These are phyloP conservation scores for Flaveria floridana DNA, from an alignment of 140 eudicot species.

Conservation along the genomic window DNA sequence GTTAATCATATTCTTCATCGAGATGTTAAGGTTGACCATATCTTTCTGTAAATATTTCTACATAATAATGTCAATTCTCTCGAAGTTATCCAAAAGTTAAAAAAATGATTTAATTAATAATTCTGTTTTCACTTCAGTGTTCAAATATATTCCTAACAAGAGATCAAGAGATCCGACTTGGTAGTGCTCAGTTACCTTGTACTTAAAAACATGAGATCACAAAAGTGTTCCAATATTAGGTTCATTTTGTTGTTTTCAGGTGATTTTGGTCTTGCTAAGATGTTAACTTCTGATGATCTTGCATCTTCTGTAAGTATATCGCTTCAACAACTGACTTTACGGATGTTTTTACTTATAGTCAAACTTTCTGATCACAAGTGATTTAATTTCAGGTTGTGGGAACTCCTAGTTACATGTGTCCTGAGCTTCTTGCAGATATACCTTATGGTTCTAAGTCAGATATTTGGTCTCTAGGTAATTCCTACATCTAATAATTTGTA, in stretches of 20 bases:
- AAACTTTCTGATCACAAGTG: conserved; percentile 11
- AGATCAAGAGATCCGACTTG: conserved; percentile 88
- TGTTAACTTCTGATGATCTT: conserved; percentile 85
- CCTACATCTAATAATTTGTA: not conserved
- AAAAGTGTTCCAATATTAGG: conserved; percentile 14
- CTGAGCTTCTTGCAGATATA: conserved; percentile 99
- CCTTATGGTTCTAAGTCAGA: conserved; percentile 99
- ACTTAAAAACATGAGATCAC: conserved; percentile 12
- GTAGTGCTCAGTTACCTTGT: conserved; percentile 41
- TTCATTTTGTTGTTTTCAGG: conserved; percentile 46
- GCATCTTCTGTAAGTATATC: conserved; percentile 84
- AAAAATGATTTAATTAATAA: conserved; percentile 13
- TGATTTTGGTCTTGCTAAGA: conserved; percentile 98
- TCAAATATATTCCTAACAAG: conserved; percentile 92
- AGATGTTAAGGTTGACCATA: conserved; percentile 76
- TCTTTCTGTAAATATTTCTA: conserved; percentile 17
- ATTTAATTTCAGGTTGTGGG: conserved; percentile 73
- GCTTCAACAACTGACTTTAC: conserved; percentile 18
- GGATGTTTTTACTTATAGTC: conserved; percentile 8
- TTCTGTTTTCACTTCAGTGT: conserved; percentile 55
- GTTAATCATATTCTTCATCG: conserved; percentile 84
- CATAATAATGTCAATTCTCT: not conserved
- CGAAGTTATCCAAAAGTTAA: not conserved
- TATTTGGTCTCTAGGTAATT: conserved; percentile 92
- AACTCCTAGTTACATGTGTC: conserved; percentile 99